Evolutionary conservation across 148 eudicot genomes (phyloP).

Genomic region (Vaccinium macrocarpon): DNA sequence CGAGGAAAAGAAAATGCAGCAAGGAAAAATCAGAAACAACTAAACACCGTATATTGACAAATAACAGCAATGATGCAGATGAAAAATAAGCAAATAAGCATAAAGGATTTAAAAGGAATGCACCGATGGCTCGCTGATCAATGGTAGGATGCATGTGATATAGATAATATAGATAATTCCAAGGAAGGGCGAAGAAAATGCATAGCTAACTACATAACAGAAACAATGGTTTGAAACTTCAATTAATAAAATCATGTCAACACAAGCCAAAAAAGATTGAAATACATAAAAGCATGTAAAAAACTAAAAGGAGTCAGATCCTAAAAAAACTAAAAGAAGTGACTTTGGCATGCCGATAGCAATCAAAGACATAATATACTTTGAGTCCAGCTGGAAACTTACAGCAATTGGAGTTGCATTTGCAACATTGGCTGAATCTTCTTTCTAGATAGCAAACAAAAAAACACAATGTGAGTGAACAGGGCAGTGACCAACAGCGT

Average conservation of each 20-base stretch:
- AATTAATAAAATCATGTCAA: background rate
- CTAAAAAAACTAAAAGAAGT: background rate
- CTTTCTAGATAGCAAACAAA: conserved; percentile 24
- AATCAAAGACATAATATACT: background rate
- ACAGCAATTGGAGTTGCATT: conserved; percentile 29
- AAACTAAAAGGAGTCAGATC: background rate
- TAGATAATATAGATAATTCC: background rate
- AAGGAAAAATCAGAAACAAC: background rate
- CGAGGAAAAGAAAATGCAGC: background rate
- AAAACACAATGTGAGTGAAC: background rate
- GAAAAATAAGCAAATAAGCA: background rate
- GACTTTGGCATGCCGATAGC: background rate
- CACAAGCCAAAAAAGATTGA: background rate
- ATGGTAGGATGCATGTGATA: background rate
- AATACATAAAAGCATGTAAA: background rate
- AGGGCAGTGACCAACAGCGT: conserved; percentile 8
- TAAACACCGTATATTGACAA: background rate
- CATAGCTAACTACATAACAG: background rate
- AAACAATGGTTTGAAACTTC: background rate
- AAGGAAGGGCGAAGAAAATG: background rate
- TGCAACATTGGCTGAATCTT: conserved; percentile 29
- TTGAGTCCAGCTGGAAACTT: conserved; percentile 20
- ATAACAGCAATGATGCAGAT: background rate
- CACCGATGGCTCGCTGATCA: background rate
- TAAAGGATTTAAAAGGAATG: background rate